Base-by-base conservation (phyloP, 768 basidiomycete species). In the Leccinum arenicola region DNA sequence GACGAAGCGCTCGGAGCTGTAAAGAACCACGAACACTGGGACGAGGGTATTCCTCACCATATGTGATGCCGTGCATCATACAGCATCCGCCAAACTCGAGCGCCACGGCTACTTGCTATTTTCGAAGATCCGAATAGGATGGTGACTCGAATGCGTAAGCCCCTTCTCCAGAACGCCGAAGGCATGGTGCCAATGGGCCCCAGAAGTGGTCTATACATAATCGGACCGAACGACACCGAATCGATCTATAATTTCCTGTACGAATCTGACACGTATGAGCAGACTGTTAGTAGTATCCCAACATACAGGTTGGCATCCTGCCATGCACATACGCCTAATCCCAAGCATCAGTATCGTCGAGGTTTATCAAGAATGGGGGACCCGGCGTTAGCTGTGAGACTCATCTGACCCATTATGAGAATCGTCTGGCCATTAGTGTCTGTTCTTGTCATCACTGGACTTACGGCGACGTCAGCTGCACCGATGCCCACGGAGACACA, bases 401-500 rank as follows among this genome's bases (percentile, higher is more conserved):
- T 29, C 27, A 9, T 48, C 48, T 50, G 31, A 57, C 36, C 15
- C 8, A 38, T 25, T 50, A 62, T 68, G 66, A 50, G 33, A 48
- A 9, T 6, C 45, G 27, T 29, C 5, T 47, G 47, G 38, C 45
- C 35, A 14, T 19, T 56, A 27, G 36, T 38, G 14, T 45, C 56
- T 47, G 14, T 58, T 60, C 40, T 67, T 19, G 52, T 43, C 21
- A 43, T 58, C 3, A 23, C 25, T 25, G 56, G 60, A 11, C 33
- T 55, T 57, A 36, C 43, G 47, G 55, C 40, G 38, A 63, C 61
- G 31, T 45, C 19, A 5, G 67, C 56, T 15, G 68, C 62, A 36
- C 65, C 61, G 35, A 55, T 50, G 48, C 55, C 68, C 47, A 68
- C 61, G 59, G 63, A 52, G 40, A 50, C 54, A 47, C 31, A 52